phyloP scores from a whole-genome alignment of 257 asterid genomes.

The Thymus quinquecostatus region DNA sequence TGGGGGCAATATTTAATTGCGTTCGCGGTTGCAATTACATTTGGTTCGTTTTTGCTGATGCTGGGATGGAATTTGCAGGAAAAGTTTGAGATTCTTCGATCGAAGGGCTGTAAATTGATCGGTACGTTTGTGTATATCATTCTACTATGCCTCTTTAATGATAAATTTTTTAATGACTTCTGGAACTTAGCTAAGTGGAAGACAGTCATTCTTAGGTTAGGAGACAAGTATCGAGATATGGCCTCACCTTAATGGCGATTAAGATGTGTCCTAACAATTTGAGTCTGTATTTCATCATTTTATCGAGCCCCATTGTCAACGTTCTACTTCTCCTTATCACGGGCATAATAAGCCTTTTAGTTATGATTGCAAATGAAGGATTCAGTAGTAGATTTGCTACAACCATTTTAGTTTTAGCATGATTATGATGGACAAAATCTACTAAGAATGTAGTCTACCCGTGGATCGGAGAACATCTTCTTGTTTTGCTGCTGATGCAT shows the following conservation, averaged over 20 bases:
- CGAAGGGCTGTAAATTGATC: slow-evolving; percentile 82
- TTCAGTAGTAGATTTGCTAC: neutral
- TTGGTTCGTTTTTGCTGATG: slow-evolving; percentile 13
- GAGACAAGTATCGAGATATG: neutral
- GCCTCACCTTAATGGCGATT: slow-evolving; percentile 2
- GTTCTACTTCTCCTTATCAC: slow-evolving; percentile 18
- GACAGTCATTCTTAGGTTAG: slow-evolving; percentile 11
- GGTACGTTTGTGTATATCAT: slow-evolving; percentile 49
- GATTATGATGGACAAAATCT: neutral
- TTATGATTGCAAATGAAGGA: slow-evolving; percentile 11
- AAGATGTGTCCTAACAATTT: neutral
- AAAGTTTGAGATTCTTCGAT: slow-evolving; percentile 76
- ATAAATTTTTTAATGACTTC: slow-evolving; percentile 2
- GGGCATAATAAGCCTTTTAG: neutral
- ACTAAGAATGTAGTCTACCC: neutral
- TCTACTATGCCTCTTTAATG: slow-evolving; percentile 4
- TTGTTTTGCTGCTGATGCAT: slow-evolving; percentile 18
- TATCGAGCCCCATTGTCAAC: slow-evolving; percentile 1
- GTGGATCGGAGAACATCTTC: neutral
- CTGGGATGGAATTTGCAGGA: slow-evolving; percentile 54
- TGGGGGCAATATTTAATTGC: slow-evolving; percentile 4
- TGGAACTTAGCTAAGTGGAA: slow-evolving; percentile 15
- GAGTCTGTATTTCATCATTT: neutral
- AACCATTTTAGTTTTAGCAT: neutral
- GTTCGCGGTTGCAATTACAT: slow-evolving; percentile 19